A percentile compares a stretch with the other conserved stretches of the same genome.
These are phyloP conservation scores for Alternaria angustiovoidea DNA, from an alignment of 2,329 filamentous ascomycete species.

Conservation along the genomic window DNA sequence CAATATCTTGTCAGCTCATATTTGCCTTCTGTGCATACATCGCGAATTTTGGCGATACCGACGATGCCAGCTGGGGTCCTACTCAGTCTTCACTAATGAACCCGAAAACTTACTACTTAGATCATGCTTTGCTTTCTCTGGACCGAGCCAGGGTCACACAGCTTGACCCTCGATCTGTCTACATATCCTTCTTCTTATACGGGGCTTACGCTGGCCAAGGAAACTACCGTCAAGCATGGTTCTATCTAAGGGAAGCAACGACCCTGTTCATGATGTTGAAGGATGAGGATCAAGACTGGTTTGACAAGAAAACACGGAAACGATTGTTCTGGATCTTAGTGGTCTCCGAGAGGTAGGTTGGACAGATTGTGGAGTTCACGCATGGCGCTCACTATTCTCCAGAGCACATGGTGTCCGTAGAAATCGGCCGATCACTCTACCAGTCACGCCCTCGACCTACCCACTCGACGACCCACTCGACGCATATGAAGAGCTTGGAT, in stretches of 20 bases:
- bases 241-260: conserved; percentile 77
- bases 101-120: conserved; percentile 28
- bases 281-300: conserved; percentile 20
- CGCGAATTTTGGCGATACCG: conserved; percentile 31
- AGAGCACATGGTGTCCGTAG: conserved; percentile 76
- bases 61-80: conserved; percentile 5
- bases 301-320: conserved; percentile 17
- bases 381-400: conserved; percentile 15
- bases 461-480: conserved; percentile 66
- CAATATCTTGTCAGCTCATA: conserved; percentile 43
- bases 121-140: conserved; percentile 29
- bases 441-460: conserved; percentile 72
- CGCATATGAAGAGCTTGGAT: conserved; percentile 63
- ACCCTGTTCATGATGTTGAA: conserved; percentile 61
- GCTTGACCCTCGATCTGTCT: conserved; percentile 53
- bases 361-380: not conserved
- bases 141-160: conserved; percentile 26
- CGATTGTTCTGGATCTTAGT: conserved; percentile 38
- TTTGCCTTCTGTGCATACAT: conserved; percentile 51
- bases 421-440: conserved; percentile 73
- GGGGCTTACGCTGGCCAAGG: conserved; percentile 75
- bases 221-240: conserved; percentile 80
- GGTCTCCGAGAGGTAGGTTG: conserved; percentile 34
- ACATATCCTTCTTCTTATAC: conserved; percentile 82
- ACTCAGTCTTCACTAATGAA: not conserved